Conservation (phyloP, 176 grass and related monocot genomes). For the Carex cristatella region DNA sequence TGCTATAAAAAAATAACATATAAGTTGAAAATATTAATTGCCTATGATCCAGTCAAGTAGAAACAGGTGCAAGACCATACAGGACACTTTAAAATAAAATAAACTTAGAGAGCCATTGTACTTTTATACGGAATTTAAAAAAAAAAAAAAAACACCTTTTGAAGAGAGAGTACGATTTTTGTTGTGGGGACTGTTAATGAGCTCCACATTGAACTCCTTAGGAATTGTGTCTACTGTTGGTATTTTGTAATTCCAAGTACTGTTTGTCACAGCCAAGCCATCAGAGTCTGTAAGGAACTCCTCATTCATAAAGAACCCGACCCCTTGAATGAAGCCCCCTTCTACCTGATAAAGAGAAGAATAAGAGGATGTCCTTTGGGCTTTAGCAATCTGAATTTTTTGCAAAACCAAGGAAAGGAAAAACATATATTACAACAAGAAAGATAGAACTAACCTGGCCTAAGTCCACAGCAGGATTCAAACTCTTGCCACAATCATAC, state of each 20-base stretch:
- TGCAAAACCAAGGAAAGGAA: not conserved
- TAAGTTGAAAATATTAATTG: not conserved
- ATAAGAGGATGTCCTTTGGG: not conserved
- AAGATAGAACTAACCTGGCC: slow-evolving; percentile 54
- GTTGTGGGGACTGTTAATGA: slow-evolving; percentile 51
- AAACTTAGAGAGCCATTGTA: not conserved
- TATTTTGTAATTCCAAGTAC: slow-evolving; percentile 87
- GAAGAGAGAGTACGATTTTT: slow-evolving; percentile 61
- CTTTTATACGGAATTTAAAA: not conserved
- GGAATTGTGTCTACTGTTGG: slow-evolving; percentile 76
- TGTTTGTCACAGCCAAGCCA: slow-evolving; percentile 52
- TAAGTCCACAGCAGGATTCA: slow-evolving; percentile 76
- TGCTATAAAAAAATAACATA: slow-evolving; percentile 24
- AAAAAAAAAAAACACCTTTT: slow-evolving; percentile 32
- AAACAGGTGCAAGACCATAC: not conserved
- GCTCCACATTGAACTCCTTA: slow-evolving; percentile 68
- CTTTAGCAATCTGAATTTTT: not conserved
- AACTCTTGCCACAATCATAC: slow-evolving; percentile 76
- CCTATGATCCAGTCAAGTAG: not conserved
- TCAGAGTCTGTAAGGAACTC: slow-evolving; percentile 58
- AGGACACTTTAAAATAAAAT: not conserved
- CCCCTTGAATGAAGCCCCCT: slow-evolving; percentile 67
- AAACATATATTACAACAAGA: not conserved
- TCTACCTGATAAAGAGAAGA: slow-evolving; percentile 30
- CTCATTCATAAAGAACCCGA: slow-evolving; percentile 78